These are phyloP conservation scores for Leishmania lainsoni DNA, from an alignment of 208 protist species.

Conservation along the genomic window DNA sequence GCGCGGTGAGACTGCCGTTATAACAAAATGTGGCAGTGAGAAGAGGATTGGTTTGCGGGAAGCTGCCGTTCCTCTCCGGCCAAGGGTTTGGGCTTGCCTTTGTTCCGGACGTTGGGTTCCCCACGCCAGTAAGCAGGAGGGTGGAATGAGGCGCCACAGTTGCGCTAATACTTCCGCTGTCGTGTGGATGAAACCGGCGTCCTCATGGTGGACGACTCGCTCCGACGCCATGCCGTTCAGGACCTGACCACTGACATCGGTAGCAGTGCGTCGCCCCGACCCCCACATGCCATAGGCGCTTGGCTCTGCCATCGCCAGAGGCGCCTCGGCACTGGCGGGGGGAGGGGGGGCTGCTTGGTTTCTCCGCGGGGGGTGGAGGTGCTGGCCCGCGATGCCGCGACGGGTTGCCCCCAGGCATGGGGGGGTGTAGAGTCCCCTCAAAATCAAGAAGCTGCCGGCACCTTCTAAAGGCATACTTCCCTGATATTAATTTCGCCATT, in stretches of 20 bases:
- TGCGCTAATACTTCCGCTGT: too few species aligned
- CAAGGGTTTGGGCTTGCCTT: too few species aligned
- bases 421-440: neutral
- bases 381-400: too few species aligned
- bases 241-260: neutral
- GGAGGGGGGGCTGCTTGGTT: too few species aligned
- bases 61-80: too few species aligned
- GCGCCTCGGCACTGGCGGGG: too few species aligned
- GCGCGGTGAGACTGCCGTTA: constrained; percentile 15
- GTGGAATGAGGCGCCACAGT: too few species aligned
- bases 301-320: neutral
- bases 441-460: neutral
- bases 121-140: neutral
- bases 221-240: neutral
- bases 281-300: neutral
- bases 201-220: neutral
- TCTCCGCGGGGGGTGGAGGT: too few species aligned
- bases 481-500: too few species aligned
- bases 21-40: too few species aligned
- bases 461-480: too few species aligned
- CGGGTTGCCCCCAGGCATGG: neutral
- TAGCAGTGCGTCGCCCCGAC: neutral
- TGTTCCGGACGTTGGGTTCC: neutral
- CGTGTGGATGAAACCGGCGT: neutral
- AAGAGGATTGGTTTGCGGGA: too few species aligned